Conservation (phyloP, 2,329 filamentous ascomycete genomes). For the Aspergillus transmontanensis region DNA sequence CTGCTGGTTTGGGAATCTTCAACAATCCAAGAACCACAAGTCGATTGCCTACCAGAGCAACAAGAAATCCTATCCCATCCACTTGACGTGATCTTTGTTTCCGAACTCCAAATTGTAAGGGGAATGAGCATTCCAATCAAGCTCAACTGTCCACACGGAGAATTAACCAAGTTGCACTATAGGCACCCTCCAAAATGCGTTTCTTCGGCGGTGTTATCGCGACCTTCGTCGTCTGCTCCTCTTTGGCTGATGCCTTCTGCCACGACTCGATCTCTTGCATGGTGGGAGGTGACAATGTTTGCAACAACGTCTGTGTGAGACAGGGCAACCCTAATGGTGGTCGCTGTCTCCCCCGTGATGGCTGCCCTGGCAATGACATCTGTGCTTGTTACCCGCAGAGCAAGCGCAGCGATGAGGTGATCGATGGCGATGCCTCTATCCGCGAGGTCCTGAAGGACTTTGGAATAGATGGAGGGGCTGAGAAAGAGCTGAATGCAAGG, state of each 20-base stretch:
- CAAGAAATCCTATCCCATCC: too few relatives aligned
- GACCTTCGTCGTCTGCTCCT: not conserved
- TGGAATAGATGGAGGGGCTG: not conserved
- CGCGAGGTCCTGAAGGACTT: not conserved
- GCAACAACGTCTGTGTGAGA: constrained; percentile 8
- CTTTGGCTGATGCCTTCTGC: constrained; percentile 1
- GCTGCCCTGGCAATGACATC: constrained; percentile 7
- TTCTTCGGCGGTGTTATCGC: not conserved
- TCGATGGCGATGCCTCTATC: constrained; percentile 4
- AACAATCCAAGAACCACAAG: not conserved
- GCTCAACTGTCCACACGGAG: rapidly evolving
- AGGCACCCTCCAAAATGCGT: not conserved
- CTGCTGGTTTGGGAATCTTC: not conserved
- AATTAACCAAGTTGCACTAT: not conserved
- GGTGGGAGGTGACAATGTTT: not conserved
- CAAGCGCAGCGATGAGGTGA: constrained; percentile 7
- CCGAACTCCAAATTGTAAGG: too few relatives aligned
- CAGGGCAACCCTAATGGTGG: constrained; percentile 5
- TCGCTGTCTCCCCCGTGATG: constrained; percentile 8
- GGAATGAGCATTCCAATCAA: too few relatives aligned
- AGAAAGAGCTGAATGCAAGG: not conserved
- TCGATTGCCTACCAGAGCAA: not conserved
- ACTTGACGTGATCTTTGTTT: too few relatives aligned
- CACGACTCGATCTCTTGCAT: constrained; percentile 6
- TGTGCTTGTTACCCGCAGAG: constrained; percentile 7